These are phyloP conservation scores for Leccinum broughii DNA, from an alignment of 768 basidiomycete genomes.

Conservation along the genomic window DNA sequence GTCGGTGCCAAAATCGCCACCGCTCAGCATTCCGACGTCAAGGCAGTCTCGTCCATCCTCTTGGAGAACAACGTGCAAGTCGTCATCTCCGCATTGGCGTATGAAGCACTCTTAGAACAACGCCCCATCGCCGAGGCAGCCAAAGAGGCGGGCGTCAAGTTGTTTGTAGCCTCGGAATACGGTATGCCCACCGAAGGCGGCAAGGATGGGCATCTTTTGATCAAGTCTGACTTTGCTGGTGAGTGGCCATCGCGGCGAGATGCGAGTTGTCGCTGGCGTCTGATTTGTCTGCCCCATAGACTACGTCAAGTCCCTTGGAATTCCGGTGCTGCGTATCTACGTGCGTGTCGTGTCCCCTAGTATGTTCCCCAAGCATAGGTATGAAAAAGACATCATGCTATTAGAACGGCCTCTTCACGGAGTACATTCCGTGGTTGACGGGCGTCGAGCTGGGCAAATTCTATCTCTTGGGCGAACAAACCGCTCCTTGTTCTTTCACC, in stretches of 20 bases:
- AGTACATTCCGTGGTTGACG: constrained; percentile 33
- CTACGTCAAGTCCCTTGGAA: constrained; percentile 29
- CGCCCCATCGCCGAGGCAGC: constrained; percentile 36
- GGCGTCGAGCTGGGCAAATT: constrained; percentile 31
- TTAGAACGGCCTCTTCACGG: constrained; percentile 37
- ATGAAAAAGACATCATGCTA: background rate
- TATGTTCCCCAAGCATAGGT: background rate
- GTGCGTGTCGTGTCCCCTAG: constrained; percentile 18
- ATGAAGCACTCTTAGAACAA: constrained; percentile 28
- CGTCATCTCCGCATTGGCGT: constrained; percentile 35
- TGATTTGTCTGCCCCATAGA: constrained; percentile 15
- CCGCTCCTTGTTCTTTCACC: constrained; percentile 32
- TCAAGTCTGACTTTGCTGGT: constrained; percentile 34
- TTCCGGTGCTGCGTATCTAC: constrained; percentile 34
- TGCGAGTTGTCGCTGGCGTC: background rate
- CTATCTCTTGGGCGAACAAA: constrained; percentile 35
- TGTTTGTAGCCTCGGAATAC: constrained; percentile 42
- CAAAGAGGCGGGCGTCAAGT: constrained; percentile 36
- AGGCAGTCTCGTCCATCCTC: constrained; percentile 27
- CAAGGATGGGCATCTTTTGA: constrained; percentile 23
- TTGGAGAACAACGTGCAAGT: constrained; percentile 36
- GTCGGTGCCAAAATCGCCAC: constrained; percentile 25
- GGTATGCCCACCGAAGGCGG: constrained; percentile 37
- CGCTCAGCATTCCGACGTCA: constrained; percentile 31
- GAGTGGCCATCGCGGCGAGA: background rate